Percentiles rank a stretch among this genome's conserved stretches.
Evolutionary conservation across 2,329 filamentous ascomycete genomes (phyloP).

Genomic region (Epichloe elymi): DNA sequence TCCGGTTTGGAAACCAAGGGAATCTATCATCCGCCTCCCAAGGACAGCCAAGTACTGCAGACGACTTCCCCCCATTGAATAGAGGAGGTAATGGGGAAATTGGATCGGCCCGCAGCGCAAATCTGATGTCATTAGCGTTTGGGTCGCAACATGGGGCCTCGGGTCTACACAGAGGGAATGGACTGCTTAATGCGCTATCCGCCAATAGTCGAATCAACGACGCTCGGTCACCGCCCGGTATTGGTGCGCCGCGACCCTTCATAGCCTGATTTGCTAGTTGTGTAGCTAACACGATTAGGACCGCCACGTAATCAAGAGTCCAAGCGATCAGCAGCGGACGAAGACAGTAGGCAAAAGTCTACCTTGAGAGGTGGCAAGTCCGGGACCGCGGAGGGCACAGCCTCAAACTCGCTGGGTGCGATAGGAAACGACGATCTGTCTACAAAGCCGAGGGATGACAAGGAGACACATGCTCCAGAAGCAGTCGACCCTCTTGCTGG

Average conservation of each 20-base stretch:
- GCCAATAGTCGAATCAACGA: conserved; percentile 41
- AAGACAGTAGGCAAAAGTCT: conserved; percentile 31
- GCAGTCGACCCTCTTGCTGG: conserved; percentile 45
- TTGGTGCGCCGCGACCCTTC: conserved; percentile 15
- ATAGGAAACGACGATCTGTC: conserved; percentile 31
- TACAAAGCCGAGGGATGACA: conserved; percentile 30
- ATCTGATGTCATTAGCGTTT: conserved; percentile 39
- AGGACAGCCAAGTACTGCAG: conserved; percentile 33
- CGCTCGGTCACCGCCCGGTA: conserved; percentile 33
- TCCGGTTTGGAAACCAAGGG: conserved; percentile 40
- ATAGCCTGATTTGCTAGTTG: neutral
- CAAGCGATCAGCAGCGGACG: conserved; percentile 13
- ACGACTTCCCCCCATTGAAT: conserved; percentile 49
- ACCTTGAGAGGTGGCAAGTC: conserved; percentile 26
- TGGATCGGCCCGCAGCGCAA: conserved; percentile 38
- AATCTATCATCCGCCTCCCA: conserved; percentile 30
- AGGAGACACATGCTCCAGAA: conserved; percentile 25
- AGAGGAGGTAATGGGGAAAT: conserved; percentile 44
- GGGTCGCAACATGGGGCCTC: conserved; percentile 30
- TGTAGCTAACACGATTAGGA: conserved; percentile 15
- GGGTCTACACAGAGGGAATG: conserved; percentile 39
- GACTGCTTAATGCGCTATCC: conserved; percentile 50
- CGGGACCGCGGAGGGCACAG: conserved; percentile 21
- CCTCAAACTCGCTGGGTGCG: conserved; percentile 29
- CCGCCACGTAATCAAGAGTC: conserved; percentile 30